Evolutionary conservation across 805 yeast species (phyloP).

Genomic region (Ogataea methanolica): DNA sequence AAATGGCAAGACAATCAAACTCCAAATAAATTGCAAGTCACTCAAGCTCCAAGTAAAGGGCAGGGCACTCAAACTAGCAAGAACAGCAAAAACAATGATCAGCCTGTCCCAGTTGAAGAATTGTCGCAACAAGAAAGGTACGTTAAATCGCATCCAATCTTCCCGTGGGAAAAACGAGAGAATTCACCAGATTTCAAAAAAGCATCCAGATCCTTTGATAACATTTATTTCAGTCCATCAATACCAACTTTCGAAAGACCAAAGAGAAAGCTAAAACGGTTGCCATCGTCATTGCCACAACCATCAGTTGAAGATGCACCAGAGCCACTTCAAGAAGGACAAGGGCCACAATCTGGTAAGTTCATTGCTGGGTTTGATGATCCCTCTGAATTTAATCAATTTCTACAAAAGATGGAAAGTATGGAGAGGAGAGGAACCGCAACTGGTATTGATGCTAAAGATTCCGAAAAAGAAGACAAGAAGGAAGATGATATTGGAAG

Average conservation of each 20-base stretch:
- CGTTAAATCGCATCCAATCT: constrained; percentile 27
- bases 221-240: neutral
- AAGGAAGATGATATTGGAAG: neutral
- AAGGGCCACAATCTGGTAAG: neutral
- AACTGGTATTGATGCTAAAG: constrained; percentile 1
- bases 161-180: constrained; percentile 31
- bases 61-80: neutral
- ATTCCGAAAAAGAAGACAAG: constrained; percentile 2
- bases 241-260: neutral
- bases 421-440: constrained; percentile 8
- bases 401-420: constrained; percentile 6
- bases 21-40: constrained; percentile 15
- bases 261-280: too few relatives aligned
- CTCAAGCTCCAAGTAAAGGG: constrained; percentile 19
- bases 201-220: neutral
- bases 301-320: neutral
- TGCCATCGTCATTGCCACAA: neutral
- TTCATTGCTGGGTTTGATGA: constrained; percentile 18
- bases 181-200: neutral
- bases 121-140: constrained; percentile 14
- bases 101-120: neutral
- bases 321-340: neutral
- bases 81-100: neutral
- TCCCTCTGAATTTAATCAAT: constrained; percentile 16
- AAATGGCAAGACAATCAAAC: constrained; percentile 9